Evolutionary conservation across 2,329 filamentous ascomycete species (phyloP), one percentile per base, ranked within the genome.

Genomic region (Phoma sp.): DNA sequence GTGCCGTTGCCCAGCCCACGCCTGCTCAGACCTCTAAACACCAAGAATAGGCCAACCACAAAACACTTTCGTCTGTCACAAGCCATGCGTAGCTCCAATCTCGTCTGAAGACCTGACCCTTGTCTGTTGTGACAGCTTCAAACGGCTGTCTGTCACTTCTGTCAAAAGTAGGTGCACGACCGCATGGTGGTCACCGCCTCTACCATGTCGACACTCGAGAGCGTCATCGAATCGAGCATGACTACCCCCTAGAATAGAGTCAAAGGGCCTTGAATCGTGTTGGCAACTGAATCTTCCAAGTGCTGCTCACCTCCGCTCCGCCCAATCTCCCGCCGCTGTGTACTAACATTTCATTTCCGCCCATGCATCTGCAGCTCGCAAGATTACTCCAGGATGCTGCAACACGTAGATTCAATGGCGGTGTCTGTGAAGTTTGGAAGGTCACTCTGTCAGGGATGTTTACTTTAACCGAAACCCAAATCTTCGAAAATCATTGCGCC

Each of bases 221-320:
- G 49, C 52, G 41, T 30, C 37, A 24, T 25, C 24, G 25, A 42
- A 24, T 42, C 32, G 37, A 50, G 37, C 45, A 38, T 46, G 46
- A 43, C 25, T 24, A 35, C 27, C 46, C 41, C 46, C 41, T 36
- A 47, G 37, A 46, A 35, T 13, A 14, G 18, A 41, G 9, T 36
- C n/a, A 23, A 24, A 37, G 10, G 30, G 40, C 41, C 41, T 36
- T 42, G 37, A 41, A 46, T 47, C 52, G 41, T 42, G 30, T 14
- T 13, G 36, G 7, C 37, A 35, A 25, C 32, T 42, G 30, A 42
- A 18, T 23, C 13, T 22, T 7, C 25, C 32, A 25, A 45, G 30
- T 49, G 35, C 52, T 42, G 10, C 27, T 50, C 40, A 11, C 23
- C 52, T 55, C 52, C 52, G 52, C 52, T 50, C 52, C 52, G 52